These are phyloP conservation scores for Penicillium mononematosum DNA, from an alignment of 495 filamentous ascomycete genomes.

Conservation along the genomic window DNA sequence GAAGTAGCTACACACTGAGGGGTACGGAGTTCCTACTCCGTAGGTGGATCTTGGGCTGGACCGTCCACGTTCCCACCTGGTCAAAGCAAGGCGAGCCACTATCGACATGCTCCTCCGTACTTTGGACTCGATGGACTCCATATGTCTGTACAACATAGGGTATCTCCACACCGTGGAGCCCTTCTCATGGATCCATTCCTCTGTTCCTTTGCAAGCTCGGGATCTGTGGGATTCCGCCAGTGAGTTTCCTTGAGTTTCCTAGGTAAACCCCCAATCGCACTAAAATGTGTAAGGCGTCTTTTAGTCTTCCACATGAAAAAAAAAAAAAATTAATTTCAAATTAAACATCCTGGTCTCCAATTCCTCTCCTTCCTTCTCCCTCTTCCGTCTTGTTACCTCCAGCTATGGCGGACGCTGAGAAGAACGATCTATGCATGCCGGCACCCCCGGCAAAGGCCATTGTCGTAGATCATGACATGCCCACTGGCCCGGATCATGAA, in stretches of 20 bases:
- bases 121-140: not conserved
- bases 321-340: not conserved
- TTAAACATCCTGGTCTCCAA: not conserved
- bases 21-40: not conserved
- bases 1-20: constrained; percentile 6
- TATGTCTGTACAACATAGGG: constrained; percentile 6
- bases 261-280: not conserved
- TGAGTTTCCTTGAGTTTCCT: constrained; percentile 12
- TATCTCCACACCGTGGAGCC: constrained; percentile 11
- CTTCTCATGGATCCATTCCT: constrained; percentile 1
- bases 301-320: constrained; percentile 6
- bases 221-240: constrained; percentile 12
- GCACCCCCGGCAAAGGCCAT: constrained; percentile 11
- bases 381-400: constrained; percentile 3
- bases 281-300: constrained; percentile 6
- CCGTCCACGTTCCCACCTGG: constrained; percentile 9
- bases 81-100: constrained; percentile 6
- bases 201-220: constrained; percentile 5
- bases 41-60: constrained; percentile 15
- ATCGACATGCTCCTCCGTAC: not conserved
- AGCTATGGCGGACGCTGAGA: constrained; percentile 17
- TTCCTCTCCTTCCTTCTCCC: constrained; percentile 6
- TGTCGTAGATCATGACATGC: constrained; percentile 5
- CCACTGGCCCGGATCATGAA: no score
- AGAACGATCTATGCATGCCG: constrained; percentile 16